A percentile compares a stretch with the other conserved stretches of the same genome.
These are phyloP conservation scores for Gossypium stocksii DNA, from an alignment of 345 rosid species.

Conservation along the genomic window DNA sequence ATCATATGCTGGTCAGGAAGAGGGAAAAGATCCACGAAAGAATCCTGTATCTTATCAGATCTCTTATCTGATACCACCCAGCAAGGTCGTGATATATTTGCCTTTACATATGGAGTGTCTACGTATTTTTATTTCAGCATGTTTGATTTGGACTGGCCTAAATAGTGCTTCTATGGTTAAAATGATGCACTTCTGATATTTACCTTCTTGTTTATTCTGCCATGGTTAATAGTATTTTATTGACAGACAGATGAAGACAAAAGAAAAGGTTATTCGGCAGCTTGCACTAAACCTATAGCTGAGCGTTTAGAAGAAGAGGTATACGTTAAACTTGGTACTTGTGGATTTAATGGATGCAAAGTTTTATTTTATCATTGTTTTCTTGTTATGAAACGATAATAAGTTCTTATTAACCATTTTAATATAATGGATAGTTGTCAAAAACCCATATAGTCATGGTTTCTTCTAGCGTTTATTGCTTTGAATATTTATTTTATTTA, in stretches of 20 bases:
- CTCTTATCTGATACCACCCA: conserved; percentile 78
- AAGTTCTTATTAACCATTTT: not conserved
- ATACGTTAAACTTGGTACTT: not conserved
- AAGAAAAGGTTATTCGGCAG: conserved; percentile 52
- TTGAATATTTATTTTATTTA: conserved; percentile 2
- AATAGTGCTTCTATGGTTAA: not conserved
- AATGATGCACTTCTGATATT: conserved; percentile 15
- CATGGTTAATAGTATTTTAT: not conserved
- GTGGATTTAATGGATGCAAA: not conserved
- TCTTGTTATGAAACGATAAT: not conserved
- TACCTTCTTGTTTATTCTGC: not conserved
- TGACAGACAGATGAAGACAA: conserved; percentile 73
- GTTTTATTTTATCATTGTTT: not conserved
- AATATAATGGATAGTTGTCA: not conserved
- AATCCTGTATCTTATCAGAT: conserved; percentile 64
- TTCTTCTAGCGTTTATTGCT: not conserved
- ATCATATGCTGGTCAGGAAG: conserved; percentile 35
- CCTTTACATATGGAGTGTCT: not conserved
- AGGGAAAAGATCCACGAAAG: conserved; percentile 50
- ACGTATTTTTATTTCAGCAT: not conserved
- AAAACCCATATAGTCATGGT: not conserved
- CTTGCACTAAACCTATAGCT: conserved; percentile 49
- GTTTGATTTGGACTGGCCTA: not conserved
- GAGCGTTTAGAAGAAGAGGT: conserved; percentile 91
- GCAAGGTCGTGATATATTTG: conserved; percentile 49